Base-by-base conservation (phyloP, 2,329 filamentous ascomycete genomes). In the Penicillium olsonii region DNA sequence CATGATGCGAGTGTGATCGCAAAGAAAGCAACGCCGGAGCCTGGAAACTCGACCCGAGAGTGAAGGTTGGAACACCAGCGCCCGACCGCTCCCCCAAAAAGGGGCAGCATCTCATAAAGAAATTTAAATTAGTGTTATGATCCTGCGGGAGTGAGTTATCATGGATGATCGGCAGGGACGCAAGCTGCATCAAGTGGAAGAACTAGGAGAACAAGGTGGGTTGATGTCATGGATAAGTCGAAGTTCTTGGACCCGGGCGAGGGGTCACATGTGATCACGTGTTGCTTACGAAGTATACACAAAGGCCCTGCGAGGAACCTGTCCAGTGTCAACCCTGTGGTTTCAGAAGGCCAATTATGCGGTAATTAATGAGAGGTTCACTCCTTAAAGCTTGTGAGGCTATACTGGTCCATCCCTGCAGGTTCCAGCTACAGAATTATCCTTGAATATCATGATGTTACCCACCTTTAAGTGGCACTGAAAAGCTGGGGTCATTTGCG, bases 141-240 rank as follows among this genome's bases (percentile, higher is more conserved):
- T n/a, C 14, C 29, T 12, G 10, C 4, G 9, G 29, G 29, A 5
- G 7, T 6, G n/a, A n/a, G 12, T n/a, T 31, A 31, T 3, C 29
- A 15, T 31, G 29, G 7, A 34, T 35, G 12, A 24, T 31, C 42
- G 34, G 9, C 24, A 31, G 15, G 11, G n/a, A 11, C n/a, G 17
- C 11, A 11, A n/a, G 29, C 42, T n/a, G 26, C 17, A 29, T 34
- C 18, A 29, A 27, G 45, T 45, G 17, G 41, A 29, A 24, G n/a
- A 45, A 40, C 42, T 29, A 37, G 29, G 20, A 43, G 34, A 24
- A 35, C 12, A 39, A 29, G 29, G 37, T 29, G 38, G 37, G 37
- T 50, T 50, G 47, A 50, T 50, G 47, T 50, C 47, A 45, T 40
- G 47, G n/a, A 20, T 10, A 50, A 15, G 47, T 45, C 17, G 47